Evolutionary conservation across 2,329 filamentous ascomycete genomes (phyloP), one percentile per base, ranked within the genome.

Genomic region (Ceratocystiopsis sp.): DNA sequence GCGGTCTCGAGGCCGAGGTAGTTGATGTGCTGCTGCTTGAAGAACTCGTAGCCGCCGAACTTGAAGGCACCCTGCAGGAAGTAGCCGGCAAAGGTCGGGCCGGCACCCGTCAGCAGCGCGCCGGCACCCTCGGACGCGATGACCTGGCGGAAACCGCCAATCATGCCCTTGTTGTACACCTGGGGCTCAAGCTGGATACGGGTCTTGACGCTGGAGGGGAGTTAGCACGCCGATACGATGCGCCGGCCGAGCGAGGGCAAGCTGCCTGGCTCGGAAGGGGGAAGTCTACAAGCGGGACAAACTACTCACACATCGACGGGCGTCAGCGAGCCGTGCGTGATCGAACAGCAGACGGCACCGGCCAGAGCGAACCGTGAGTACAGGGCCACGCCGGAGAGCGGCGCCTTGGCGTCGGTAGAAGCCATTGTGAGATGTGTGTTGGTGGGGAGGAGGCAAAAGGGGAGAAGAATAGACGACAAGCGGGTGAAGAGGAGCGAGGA

Each of bases 341-440:
- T 71, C 57, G 87, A 91, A 69, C 91, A 98, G 80, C 91, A 95
- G 73, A 96, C 71, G 57, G 91, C 91, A 69, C 91, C 91, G 58
- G 91, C 87, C 58, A 98, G 82, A 68, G 91, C 89, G 71, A 95
- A 95, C 67, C 85, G 78, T 57, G 84, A 84, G 80, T 96, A 96
- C 57, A 98, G 84, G 48, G 63, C 69, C 53, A 86, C 5, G 52
- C 67, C 68, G 50, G 59, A 60, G 49, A 66, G 45, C 39, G 50
- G 61, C 50, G 57, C 49, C 45, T 63, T 60, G 50, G 54, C 54
- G 52, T 59, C 59, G 53, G 65, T 60, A 45, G 66, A 61, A 59
- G 66, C 60, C 66, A 69, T 68, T 64, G 59, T 42, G 40, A 47
- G 40, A 44, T 37, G 38, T 37, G 38, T 39, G 42, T 50, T n/a